A percentile compares a stretch with the other conserved stretches of the same genome.
These are phyloP conservation scores for Cyclotella sp. DNA, from an alignment of 108 stramenopile genomes.

Conservation along the genomic window DNA sequence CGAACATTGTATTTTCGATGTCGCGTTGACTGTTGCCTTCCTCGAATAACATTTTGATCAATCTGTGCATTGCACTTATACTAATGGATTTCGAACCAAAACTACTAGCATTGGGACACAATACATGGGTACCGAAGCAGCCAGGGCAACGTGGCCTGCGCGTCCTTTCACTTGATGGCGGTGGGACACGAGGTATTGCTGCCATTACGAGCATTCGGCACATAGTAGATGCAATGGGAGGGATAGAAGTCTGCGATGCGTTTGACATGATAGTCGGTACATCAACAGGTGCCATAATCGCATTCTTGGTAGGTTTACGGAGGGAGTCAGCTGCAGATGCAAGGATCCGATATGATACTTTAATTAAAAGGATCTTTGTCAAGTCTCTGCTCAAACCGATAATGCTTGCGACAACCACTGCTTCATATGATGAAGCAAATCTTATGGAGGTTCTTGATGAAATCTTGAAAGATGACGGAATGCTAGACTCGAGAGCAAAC, in stretches of 20 bases:
- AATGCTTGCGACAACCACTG: slow-evolving; percentile 83
- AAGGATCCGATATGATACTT: slow-evolving; percentile 74
- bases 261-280: slow-evolving; percentile 89
- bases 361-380: slow-evolving; percentile 81
- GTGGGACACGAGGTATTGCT: slow-evolving; percentile 82
- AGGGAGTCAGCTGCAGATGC: slow-evolving; percentile 72
- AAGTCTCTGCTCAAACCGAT: slow-evolving; percentile 76
- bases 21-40: background rate
- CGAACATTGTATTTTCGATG: background rate
- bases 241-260: slow-evolving; percentile 77
- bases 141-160: slow-evolving; percentile 72
- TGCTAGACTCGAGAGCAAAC: slow-evolving; percentile 85
- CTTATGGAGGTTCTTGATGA: slow-evolving; percentile 80
- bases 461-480: slow-evolving; percentile 70
- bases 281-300: slow-evolving; percentile 86
- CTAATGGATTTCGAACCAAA: background rate
- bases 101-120: slow-evolving; percentile 72
- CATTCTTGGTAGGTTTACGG: slow-evolving; percentile 61
- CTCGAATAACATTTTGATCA: background rate
- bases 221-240: slow-evolving; percentile 69
- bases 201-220: slow-evolving; percentile 70
- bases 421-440: slow-evolving; percentile 82
- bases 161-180: slow-evolving; percentile 62
- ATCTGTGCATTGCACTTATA: background rate
- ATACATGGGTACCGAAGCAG: slow-evolving; percentile 81